Evolutionary conservation across 805 yeast genomes (phyloP).

Genomic region (Geotrichum ghanense): DNA sequence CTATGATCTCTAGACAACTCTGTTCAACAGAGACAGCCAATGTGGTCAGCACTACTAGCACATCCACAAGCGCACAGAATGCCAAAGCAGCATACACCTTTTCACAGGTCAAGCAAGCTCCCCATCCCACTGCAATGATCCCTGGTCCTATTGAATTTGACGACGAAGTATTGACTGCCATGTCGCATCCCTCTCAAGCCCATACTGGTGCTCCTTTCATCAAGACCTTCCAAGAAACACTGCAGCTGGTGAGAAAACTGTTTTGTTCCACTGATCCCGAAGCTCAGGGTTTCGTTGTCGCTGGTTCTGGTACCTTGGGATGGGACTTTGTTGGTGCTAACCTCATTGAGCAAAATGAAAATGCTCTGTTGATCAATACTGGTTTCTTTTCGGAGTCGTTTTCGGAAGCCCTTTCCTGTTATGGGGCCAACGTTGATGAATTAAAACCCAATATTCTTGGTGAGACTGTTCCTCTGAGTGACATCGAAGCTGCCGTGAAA

Average conservation of each 20-base stretch:
- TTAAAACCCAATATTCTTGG: conserved; percentile 63
- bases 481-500: conserved; percentile 45
- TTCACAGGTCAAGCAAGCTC: not conserved
- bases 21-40: not conserved
- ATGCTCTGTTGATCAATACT: conserved; percentile 72
- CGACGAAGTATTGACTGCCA: conserved; percentile 65
- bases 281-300: conserved; percentile 72
- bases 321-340: conserved; percentile 88
- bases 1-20: not conserved
- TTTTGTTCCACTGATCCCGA: conserved; percentile 55
- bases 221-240: conserved; percentile 54
- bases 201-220: conserved; percentile 84
- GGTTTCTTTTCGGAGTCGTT: conserved; percentile 81
- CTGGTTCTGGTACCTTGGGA: conserved; percentile 92
- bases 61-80: not conserved
- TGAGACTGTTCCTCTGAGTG: conserved; percentile 45
- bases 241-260: conserved; percentile 56
- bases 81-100: not conserved
- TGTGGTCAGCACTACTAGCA: not conserved
- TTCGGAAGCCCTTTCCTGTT: conserved; percentile 60
- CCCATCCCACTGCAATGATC: conserved; percentile 41
- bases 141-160: conserved; percentile 87
- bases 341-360: conserved; percentile 52
- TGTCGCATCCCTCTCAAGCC: conserved; percentile 75
- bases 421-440: conserved; percentile 67